Evolutionary conservation across 148 eudicot species (phyloP), one percentile per base, ranked within the genome.

Genomic region (Spergularia marina): DNA sequence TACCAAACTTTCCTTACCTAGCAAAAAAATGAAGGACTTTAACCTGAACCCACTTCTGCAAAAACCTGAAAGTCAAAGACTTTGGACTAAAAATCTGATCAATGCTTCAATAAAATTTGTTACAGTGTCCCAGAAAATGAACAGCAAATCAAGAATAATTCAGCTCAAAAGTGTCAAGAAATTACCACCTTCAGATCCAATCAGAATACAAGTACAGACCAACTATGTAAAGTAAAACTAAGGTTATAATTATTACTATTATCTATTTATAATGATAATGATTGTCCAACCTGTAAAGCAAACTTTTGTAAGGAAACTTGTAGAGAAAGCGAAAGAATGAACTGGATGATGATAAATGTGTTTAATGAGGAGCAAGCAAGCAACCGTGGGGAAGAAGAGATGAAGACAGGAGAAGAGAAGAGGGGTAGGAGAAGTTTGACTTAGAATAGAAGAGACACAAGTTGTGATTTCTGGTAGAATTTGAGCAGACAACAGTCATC

Each of bases 101-200:
- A 54, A 65, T 53, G 49, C 47, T 65, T 11, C 69, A 59, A 59
- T 30, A 30, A 30, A 30, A 30, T 30, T 10, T 13, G 6, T 30
- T 30, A 23, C n/a, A 63, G 18, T 15, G 47, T 63, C 7, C 2
- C 15, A 12, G 12, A 14, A 5, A 65, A 64, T 16, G 20, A 34
- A 36, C 68, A 64, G 47, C 49, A 64, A 7, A 30, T 30, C 36
- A 14, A 12, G 13, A 15, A 40, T 34, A 74, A 15, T 44, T 34
- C 40, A 44, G 57, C 47, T 53, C 39, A 75, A 64, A 71, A 55
- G 44, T 30, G 20, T 74, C 0, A 64, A 64, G 53, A 34, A 53
- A 64, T 0, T 44, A 41, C 39, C 34, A 18, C 34, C 63, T 51
- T 53, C 60, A 76, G 73, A 69, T 77, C 68, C 68, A 59, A 69